Evolutionary conservation across 345 rosid genomes (phyloP).

Genomic region (Populus tremula): DNA sequence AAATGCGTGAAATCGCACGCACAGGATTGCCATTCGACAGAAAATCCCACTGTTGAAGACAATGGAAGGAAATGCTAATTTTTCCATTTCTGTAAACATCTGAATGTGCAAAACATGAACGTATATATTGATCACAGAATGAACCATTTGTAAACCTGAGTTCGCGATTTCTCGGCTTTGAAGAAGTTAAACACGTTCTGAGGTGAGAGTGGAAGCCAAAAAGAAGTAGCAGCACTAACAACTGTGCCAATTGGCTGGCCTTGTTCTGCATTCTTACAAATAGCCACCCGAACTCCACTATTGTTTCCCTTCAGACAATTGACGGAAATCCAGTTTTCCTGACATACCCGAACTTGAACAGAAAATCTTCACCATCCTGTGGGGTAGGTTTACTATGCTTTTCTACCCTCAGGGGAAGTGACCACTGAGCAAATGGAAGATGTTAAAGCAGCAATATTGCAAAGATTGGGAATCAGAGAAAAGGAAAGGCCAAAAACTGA

Average conservation of each 20-base stretch:
- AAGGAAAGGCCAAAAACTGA: background rate
- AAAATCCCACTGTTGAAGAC: slow-evolving; percentile 65
- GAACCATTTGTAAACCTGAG: slow-evolving; percentile 33
- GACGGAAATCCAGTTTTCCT: slow-evolving; percentile 47
- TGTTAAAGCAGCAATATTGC: background rate
- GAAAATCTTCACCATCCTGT: slow-evolving; percentile 64
- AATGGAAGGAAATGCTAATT: background rate
- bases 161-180: slow-evolving; percentile 33
- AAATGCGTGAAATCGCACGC: slow-evolving; percentile 42
- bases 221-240: slow-evolving; percentile 57
- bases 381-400: slow-evolving; percentile 52
- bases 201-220: slow-evolving; percentile 55
- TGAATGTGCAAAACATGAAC: background rate
- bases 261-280: slow-evolving; percentile 30
- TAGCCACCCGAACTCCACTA: slow-evolving; percentile 53
- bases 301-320: slow-evolving; percentile 36
- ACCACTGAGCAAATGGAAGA: slow-evolving; percentile 22
- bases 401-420: slow-evolving; percentile 32
- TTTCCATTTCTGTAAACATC: no score
- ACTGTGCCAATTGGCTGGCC: slow-evolving; percentile 59
- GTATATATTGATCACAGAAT: background rate
- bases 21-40: slow-evolving; percentile 42
- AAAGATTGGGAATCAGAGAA: background rate
- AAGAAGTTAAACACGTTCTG: slow-evolving; percentile 44
- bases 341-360: slow-evolving; percentile 50